A percentile compares a stretch with the other conserved stretches of the same genome.
Conservation (phyloP, 139 green algal species). For the Chlamydomonas sp. region DNA sequence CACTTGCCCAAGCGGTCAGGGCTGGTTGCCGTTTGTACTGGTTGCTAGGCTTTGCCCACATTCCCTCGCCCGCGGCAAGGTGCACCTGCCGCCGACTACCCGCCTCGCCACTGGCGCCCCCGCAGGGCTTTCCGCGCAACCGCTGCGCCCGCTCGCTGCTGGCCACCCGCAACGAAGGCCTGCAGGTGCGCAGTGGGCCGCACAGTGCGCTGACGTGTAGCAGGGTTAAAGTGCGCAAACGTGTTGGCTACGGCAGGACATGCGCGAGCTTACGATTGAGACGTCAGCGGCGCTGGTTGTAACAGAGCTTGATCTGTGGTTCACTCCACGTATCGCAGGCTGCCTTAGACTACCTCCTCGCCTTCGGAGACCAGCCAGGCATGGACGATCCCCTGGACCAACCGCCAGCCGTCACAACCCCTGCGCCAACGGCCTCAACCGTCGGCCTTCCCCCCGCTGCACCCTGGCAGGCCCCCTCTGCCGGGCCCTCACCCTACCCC, state of each 20-base stretch:
- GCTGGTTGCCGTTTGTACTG: background rate
- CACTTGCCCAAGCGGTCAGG: too few species aligned
- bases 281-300: background rate
- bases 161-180: constrained; percentile 39
- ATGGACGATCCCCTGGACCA: constrained; percentile 50
- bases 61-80: background rate
- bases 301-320: too few species aligned
- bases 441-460: background rate
- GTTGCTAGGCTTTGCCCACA: background rate
- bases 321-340: constrained; percentile 2
- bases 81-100: background rate
- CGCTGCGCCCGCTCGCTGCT: constrained; percentile 45
- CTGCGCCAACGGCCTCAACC: background rate
- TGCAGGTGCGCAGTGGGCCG: constrained; percentile 31
- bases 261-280: background rate
- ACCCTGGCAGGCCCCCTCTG: background rate
- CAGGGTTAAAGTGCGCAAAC: background rate
- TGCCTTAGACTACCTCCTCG: constrained; percentile 63
- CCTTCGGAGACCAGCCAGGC: constrained; percentile 47
- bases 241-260: background rate
- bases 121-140: constrained; percentile 58
- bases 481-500: background rate
- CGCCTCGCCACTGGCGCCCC: background rate
- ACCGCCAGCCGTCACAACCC: background rate
- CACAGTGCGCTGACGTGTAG: background rate